Evolutionary conservation across 192 early-diverging fungal species (phyloP).

Genomic region (Entomortierella lignicola): DNA sequence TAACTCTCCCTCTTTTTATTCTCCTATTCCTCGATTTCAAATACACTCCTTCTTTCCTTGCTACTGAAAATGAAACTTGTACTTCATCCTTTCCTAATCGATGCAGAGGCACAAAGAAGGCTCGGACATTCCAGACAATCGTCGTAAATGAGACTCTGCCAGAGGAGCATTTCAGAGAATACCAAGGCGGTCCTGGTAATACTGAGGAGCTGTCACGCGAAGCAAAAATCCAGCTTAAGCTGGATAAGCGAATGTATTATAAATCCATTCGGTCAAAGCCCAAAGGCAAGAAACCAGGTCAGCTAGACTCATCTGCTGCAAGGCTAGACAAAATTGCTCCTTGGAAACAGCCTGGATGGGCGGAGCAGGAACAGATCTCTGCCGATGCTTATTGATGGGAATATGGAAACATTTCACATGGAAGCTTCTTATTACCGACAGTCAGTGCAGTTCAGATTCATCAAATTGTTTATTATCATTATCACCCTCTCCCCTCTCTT

Average conservation of each 20-base stretch:
- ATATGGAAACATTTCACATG: too few relatives aligned
- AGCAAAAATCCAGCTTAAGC: constrained; percentile 35
- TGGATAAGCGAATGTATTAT: constrained; percentile 44
- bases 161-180: constrained; percentile 22
- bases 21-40: background rate
- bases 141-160: constrained; percentile 36
- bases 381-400: constrained; percentile 6
- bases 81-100: too few relatives aligned
- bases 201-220: constrained; percentile 7
- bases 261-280: constrained; percentile 50
- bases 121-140: constrained; percentile 34
- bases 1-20: background rate
- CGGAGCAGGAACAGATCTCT: constrained; percentile 5
- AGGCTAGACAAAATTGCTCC: constrained; percentile 19
- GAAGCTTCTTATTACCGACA: too few relatives aligned
- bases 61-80: too few relatives aligned
- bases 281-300: constrained; percentile 47
- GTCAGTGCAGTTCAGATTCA: too few relatives aligned
- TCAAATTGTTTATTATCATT: too few relatives aligned
- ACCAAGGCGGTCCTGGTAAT: background rate
- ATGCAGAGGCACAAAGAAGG: constrained; percentile 23
- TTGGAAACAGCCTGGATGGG: constrained; percentile 41
- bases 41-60: too few relatives aligned
- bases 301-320: constrained; percentile 22
- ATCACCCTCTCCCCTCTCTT: constrained; percentile 2